A percentile compares a stretch with the other conserved stretches of the same genome.
Conservation (phyloP, 2,329 filamentous ascomycete species). For the Phaeosphaeriaceae sp. region DNA sequence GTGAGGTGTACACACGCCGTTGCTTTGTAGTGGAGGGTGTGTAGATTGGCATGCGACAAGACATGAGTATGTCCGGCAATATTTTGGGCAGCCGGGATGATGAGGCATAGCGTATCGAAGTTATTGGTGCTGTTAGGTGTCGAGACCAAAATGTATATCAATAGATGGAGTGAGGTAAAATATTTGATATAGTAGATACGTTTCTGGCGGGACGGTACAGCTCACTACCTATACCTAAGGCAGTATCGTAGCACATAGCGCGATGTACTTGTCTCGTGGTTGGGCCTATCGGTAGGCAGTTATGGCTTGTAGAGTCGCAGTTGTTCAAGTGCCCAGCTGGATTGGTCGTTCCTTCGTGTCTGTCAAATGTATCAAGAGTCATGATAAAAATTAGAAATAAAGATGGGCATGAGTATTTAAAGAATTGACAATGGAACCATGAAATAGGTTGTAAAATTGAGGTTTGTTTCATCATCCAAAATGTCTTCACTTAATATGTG, state of each 20-base stretch:
- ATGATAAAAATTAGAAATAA: no score
- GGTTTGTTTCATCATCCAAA: no score
- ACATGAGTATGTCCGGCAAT: neutral
- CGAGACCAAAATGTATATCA: neutral
- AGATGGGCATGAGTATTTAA: no score
- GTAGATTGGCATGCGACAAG: neutral
- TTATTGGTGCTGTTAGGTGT: neutral
- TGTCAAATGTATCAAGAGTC: no score
- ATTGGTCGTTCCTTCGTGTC: neutral
- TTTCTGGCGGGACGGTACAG: no score
- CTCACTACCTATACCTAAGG: neutral
- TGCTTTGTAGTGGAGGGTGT: neutral
- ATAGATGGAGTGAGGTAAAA: neutral
- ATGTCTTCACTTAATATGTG: no score
- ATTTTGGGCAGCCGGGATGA: constrained; percentile 1
- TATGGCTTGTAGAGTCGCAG: constrained; percentile 12
- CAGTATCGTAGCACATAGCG: constrained; percentile 11
- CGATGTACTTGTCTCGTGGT: neutral
- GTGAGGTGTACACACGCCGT: neutral
- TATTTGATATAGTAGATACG: neutral
- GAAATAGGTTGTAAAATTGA: no score
- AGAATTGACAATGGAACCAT: no score
- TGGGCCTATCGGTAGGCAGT: neutral
- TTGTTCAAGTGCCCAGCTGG: constrained; percentile 3
- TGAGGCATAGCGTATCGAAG: constrained; percentile 1